Conservation (phyloP, 2,329 filamentous ascomycete genomes). For the Fusarium coffeatum region DNA sequence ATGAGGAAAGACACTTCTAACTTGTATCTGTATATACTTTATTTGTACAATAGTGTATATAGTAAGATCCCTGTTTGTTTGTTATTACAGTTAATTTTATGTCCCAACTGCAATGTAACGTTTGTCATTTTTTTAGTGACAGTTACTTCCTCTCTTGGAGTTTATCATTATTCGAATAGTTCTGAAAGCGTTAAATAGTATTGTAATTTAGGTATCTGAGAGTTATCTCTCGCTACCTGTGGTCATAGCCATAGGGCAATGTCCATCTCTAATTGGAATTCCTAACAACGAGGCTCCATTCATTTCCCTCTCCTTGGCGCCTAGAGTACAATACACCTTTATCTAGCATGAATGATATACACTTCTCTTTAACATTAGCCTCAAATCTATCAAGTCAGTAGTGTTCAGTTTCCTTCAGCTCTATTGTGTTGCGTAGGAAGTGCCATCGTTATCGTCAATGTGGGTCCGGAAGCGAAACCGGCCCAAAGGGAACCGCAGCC, state of each 20-base stretch:
- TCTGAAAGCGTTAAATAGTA: fast-evolving
- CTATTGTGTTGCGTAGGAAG: not conserved
- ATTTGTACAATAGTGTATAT: fast-evolving
- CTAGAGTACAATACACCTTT: too few relatives aligned
- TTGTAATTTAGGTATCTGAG: too few relatives aligned
- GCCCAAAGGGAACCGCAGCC: not conserved
- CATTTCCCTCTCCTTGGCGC: fast-evolving
- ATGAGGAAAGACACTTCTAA: not conserved
- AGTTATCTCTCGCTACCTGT: too few relatives aligned
- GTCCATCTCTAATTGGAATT: not conserved
- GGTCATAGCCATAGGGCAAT: not conserved
- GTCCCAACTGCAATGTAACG: not conserved
- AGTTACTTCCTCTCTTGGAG: not conserved
- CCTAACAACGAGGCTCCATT: not conserved
- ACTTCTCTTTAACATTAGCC: too few relatives aligned
- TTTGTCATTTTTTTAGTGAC: not conserved
- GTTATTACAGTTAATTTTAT: fast-evolving
- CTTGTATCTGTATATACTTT: not conserved
- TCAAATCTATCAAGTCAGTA: not conserved
- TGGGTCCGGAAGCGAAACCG: not conserved
- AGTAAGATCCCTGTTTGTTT: not conserved
- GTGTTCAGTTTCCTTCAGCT: not conserved
- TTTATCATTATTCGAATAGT: not conserved
- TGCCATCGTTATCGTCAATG: not conserved
- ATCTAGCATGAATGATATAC: too few relatives aligned